A percentile compares a stretch with the other conserved stretches of the same genome.
These are phyloP conservation scores for Phytophthora citricola DNA, from an alignment of 352 stramenopile genomes.

Conservation along the genomic window DNA sequence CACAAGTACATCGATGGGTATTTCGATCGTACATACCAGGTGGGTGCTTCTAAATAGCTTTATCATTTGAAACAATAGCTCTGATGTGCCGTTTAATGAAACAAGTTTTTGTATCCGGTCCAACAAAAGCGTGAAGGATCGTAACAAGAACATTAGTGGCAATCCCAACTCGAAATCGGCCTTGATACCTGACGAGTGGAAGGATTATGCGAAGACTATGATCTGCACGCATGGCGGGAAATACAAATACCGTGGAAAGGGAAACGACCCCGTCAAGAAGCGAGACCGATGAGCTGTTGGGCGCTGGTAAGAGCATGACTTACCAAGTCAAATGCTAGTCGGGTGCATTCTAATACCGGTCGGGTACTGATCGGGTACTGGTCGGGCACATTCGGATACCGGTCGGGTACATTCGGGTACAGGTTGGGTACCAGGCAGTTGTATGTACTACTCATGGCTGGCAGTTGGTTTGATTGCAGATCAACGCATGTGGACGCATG, in stretches of 20 bases:
- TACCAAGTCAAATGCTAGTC: not conserved
- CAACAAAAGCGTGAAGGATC: not conserved
- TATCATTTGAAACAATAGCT: not conserved
- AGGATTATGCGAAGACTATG: not conserved
- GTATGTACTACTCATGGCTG: not conserved
- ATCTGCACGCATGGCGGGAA: not conserved
- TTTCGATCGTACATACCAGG: not conserved
- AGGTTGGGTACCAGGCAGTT: not conserved
- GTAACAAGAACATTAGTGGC: not conserved
- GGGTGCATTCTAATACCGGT: not conserved
- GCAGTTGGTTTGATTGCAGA: not conserved
- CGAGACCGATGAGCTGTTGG: not conserved
- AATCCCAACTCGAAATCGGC: not conserved
- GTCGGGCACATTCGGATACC: not conserved
- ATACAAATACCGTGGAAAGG: not conserved
- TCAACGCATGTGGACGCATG: not conserved
- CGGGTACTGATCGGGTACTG: not conserved
- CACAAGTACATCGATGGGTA: not conserved
- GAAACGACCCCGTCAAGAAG: not conserved
- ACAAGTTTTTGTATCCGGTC: not conserved
- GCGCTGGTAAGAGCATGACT: not conserved
- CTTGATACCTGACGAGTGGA: not conserved
- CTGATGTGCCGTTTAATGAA: not conserved
- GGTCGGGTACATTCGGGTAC: not conserved
- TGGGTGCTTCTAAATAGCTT: not conserved